These are phyloP conservation scores for Craterostigma plantagineum DNA, from an alignment of 257 asterid species.

Conservation along the genomic window DNA sequence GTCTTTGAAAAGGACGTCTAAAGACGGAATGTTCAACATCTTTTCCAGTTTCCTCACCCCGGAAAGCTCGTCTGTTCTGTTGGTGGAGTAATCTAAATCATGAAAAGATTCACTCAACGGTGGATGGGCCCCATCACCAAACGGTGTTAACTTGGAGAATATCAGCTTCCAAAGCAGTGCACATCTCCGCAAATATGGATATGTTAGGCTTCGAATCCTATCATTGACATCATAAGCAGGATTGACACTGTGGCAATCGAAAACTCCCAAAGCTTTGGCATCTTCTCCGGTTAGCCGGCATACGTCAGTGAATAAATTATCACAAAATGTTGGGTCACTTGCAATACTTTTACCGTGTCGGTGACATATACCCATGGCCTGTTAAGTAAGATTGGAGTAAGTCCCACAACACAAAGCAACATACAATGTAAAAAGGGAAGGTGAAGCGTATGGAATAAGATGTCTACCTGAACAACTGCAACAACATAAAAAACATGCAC, in stretches of 20 bases:
- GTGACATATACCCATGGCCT: constrained; percentile 45
- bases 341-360: constrained; percentile 16
- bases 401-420: constrained; percentile 1
- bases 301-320: constrained; percentile 53
- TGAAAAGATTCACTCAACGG: constrained; percentile 24
- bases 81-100: constrained; percentile 11
- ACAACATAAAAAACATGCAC: constrained; percentile 59
- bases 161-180: constrained; percentile 78
- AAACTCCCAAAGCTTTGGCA: constrained; percentile 33
- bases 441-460: too few relatives aligned
- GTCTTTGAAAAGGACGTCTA: constrained; percentile 38
- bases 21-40: constrained; percentile 60
- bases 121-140: constrained; percentile 32
- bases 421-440: constrained; percentile 7
- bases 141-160: constrained; percentile 38
- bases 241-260: constrained; percentile 31
- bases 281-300: constrained; percentile 25
- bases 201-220: constrained; percentile 52
- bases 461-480: constrained; percentile 31
- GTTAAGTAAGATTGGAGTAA: constrained; percentile 15
- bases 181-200: constrained; percentile 88
- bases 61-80: constrained; percentile 28
- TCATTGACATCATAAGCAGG: constrained; percentile 32
- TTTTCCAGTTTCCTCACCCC: constrained; percentile 59
- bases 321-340: constrained; percentile 24